phyloP scores from a whole-genome alignment of 805 yeast species.

The Saccharomycopsis olivae region DNA sequence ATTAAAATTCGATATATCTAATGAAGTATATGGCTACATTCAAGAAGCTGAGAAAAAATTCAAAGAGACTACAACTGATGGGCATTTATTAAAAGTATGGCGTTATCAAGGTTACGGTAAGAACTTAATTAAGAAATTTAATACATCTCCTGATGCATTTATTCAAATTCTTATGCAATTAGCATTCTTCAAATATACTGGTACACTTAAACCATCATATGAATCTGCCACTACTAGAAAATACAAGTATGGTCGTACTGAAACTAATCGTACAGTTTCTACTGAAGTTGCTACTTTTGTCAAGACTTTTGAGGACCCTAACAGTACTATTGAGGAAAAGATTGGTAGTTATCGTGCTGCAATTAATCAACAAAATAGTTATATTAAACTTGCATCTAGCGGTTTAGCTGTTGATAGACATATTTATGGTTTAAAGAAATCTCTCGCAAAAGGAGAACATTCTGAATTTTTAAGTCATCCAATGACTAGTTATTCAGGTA shows the following conservation, averaged over 20 bases:
- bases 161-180: conserved; percentile 86
- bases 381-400: conserved; percentile 65
- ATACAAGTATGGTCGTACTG: conserved; percentile 86
- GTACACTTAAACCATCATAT: conserved; percentile 79
- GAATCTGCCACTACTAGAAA: conserved; percentile 93
- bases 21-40: conserved; percentile 41
- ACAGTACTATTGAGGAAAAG: conserved; percentile 35
- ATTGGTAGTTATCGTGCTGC: conserved; percentile 63
- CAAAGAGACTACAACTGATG: conserved; percentile 32
- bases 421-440: conserved; percentile 75
- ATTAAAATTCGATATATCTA: conserved; percentile 50
- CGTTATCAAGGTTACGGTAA: conserved; percentile 82
- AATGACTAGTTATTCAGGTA: conserved; percentile 58
- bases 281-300: conserved; percentile 61
- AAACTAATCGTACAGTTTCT: conserved; percentile 81
- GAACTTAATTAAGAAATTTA: conserved; percentile 70
- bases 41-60: conserved; percentile 47
- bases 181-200: conserved; percentile 77
- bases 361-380: conserved; percentile 59
- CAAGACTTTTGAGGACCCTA: conserved; percentile 55
- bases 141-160: conserved; percentile 87
- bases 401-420: conserved; percentile 94
- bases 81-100: conserved; percentile 71
- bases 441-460: conserved; percentile 45
- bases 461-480: conserved; percentile 72